Evolutionary conservation across 1,284 basidiomycete genomes (phyloP), one percentile per base, ranked within the genome.

Genomic region (Agroathelia rolfsii): DNA sequence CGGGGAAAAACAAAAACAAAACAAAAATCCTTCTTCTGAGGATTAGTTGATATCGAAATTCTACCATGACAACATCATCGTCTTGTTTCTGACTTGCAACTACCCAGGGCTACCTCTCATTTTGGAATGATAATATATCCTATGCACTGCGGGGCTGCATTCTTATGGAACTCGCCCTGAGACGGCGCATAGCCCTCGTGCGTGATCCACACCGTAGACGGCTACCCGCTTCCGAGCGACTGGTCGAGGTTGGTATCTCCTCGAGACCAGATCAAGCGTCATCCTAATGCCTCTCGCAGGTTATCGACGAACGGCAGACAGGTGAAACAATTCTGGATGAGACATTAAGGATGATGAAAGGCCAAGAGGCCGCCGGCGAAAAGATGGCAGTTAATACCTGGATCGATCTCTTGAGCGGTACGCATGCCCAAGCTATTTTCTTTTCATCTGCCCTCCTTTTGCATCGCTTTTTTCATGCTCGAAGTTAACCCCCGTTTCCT

Each of bases 41-140:
- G n/a, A n/a, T n/a, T n/a, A n/a, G n/a, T n/a, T n/a, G n/a, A n/a
- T n/a, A n/a, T n/a, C n/a, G n/a, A n/a, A n/a, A n/a, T 22, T 23
- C 15, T 24, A 3, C 11, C 28, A 13, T 16, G 23, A 6, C 12
- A 26, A 26, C 11, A 30, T 17, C 21, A 29, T 20, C 33, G 22
- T 28, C 36, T 14, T 24, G 7, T 5, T 33, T n/a, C n/a, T n/a
- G n/a, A 24, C 16, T 20, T 25, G 18, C 7, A 24, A 18, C 16
- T 23, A 31, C 30, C 0, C 45, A 90, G 83, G 89, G 88, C 25
- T 93, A 93, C 54, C 74, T 94, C 12, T 92, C 88, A 1, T 94
- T 95, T 56, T 94, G 88, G 90, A 96, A 96, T 56, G 92, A 96
- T 64, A 95, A 94, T 59, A 96, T 95, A 44, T 94, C 89, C 0